Evolutionary conservation across 345 rosid species (phyloP).

Genomic region (Corchorus capsularis): DNA sequence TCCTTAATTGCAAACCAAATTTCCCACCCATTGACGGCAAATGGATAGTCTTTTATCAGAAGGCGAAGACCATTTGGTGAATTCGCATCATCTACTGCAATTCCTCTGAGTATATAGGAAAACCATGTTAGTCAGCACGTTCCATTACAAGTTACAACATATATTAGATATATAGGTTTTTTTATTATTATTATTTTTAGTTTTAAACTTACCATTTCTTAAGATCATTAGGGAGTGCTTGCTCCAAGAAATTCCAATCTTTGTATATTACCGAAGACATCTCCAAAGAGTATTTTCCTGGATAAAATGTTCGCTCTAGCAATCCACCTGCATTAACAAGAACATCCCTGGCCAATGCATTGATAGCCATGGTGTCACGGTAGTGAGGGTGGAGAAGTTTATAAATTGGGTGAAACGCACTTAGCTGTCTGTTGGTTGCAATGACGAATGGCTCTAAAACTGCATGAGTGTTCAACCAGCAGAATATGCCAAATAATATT

Average conservation of each 20-base stretch:
- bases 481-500: too few species aligned
- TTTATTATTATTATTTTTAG: too few species aligned
- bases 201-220: constrained; percentile 11
- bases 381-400: constrained; percentile 87
- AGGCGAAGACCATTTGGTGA: constrained; percentile 53
- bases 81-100: constrained; percentile 52
- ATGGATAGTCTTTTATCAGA: constrained; percentile 80
- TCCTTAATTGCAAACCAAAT: constrained; percentile 79
- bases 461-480: constrained; percentile 80
- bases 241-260: constrained; percentile 62
- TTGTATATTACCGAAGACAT: constrained; percentile 53
- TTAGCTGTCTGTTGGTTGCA: constrained; percentile 72
- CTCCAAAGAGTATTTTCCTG: constrained; percentile 50
- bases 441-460: constrained; percentile 80
- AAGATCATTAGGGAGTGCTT: constrained; percentile 64
- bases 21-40: constrained; percentile 81
- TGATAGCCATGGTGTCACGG: constrained; percentile 83
- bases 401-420: constrained; percentile 77
- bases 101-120: constrained; percentile 69
- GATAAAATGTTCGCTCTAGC: constrained; percentile 48
- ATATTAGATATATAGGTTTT: not conserved
- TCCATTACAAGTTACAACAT: not conserved
- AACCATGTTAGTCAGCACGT: too few species aligned
- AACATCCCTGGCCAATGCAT: constrained; percentile 73
- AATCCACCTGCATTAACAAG: constrained; percentile 71